A percentile compares a stretch with the other conserved stretches of the same genome.
Conservation (phyloP, 1,284 basidiomycete genomes). For the Takashimella koratensis region DNA sequence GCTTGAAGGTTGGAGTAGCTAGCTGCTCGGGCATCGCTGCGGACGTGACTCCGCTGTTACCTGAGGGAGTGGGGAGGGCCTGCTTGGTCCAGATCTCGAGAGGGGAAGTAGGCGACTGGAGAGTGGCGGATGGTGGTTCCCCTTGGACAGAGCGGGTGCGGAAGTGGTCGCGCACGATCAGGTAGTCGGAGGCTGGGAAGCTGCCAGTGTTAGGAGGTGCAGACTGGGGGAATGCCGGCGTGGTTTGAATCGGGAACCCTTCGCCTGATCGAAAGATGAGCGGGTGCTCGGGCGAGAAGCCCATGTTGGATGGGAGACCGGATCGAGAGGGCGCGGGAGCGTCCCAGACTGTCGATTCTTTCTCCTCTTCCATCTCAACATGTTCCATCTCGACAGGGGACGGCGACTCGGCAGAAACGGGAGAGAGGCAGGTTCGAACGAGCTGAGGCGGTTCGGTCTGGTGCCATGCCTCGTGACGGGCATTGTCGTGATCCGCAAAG, state of each 20-base stretch:
- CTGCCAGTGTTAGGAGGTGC: slow-evolving; percentile 16
- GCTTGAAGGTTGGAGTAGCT: slow-evolving; percentile 3
- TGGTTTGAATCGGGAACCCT: neutral
- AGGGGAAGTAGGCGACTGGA: slow-evolving; percentile 21
- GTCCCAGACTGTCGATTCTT: neutral
- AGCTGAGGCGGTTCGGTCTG: neutral
- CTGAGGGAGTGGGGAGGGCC: neutral
- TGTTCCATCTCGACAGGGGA: too few relatives aligned
- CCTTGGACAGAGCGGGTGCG: slow-evolving; percentile 32
- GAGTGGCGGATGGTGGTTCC: slow-evolving; percentile 30
- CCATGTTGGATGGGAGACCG: neutral
- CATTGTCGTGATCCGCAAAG: slow-evolving; percentile 16
- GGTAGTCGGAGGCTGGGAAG: slow-evolving; percentile 11
- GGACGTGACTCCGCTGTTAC: neutral
- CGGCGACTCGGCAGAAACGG: neutral
- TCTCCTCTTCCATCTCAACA: neutral
- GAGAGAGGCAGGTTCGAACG: neutral
- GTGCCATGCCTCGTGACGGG: slow-evolving; percentile 1
- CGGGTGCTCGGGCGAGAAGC: neutral
- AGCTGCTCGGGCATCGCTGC: neutral
- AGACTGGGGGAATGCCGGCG: slow-evolving; percentile 7
- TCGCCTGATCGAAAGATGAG: neutral
- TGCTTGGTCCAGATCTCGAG: neutral
- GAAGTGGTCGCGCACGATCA: slow-evolving; percentile 23
- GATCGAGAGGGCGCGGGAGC: neutral